These are phyloP conservation scores for Waitea zeae DNA, from an alignment of 1,284 basidiomycete genomes.

Conservation along the genomic window DNA sequence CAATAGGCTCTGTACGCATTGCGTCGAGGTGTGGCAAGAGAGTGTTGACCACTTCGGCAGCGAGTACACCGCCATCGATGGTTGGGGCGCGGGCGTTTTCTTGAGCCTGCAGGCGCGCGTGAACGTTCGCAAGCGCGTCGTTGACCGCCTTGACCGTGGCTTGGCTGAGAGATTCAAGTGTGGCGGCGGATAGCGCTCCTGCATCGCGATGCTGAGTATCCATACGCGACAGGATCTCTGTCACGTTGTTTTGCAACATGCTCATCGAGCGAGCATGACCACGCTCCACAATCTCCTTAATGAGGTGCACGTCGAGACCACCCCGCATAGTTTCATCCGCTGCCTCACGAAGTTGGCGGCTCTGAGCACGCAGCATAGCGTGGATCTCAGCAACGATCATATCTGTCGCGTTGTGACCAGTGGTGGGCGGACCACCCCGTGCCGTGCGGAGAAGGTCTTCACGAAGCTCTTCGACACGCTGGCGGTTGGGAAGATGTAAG, in stretches of 20 bases:
- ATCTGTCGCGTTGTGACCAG: no score
- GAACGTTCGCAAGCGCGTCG: conserved; percentile 36
- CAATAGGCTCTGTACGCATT: conserved; percentile 43
- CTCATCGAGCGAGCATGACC: conserved; percentile 41
- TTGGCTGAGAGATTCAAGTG: conserved; percentile 24
- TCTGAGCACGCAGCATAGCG: conserved; percentile 45
- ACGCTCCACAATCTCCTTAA: conserved; percentile 52
- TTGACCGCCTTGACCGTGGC: conserved; percentile 36
- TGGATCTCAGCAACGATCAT: conserved; percentile 48
- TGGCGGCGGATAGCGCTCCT: no score
- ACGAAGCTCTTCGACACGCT: conserved; percentile 39
- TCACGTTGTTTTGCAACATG: conserved; percentile 40
- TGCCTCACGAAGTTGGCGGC: conserved; percentile 45
- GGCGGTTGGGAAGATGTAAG: conserved; percentile 28
- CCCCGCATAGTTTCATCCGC: conserved; percentile 38
- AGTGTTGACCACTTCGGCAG: conserved; percentile 37
- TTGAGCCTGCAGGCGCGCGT: conserved; percentile 41
- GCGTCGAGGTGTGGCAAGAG: conserved; percentile 44
- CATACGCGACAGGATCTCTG: conserved; percentile 22
- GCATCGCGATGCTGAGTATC: conserved; percentile 12
- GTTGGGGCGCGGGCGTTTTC: no score
- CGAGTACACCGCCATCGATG: no score
- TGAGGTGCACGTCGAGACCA: conserved; percentile 59
- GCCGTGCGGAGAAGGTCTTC: conserved; percentile 26
- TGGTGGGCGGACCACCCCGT: conserved; percentile 16